Evolutionary conservation across 495 filamentous ascomycete genomes (phyloP).

Genomic region (Clohesyomyces aquaticus): DNA sequence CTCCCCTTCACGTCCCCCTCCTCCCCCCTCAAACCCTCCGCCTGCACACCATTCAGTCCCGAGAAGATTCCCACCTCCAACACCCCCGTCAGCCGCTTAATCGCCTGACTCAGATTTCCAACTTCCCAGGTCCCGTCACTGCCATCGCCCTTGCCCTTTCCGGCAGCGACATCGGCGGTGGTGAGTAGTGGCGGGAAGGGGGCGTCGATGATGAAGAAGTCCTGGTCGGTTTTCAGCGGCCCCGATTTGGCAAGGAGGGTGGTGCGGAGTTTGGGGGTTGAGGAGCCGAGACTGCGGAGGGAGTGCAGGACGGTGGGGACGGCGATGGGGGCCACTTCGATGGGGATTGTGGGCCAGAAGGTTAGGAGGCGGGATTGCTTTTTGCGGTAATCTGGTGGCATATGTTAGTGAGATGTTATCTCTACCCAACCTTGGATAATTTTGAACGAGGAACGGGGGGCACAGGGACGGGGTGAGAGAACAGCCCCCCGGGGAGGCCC

Average conservation of each 20-base stretch:
- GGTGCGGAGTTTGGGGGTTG: slow-evolving; percentile 67
- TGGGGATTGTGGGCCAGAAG: slow-evolving; percentile 80
- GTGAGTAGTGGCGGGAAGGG: slow-evolving; percentile 75
- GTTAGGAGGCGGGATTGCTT: slow-evolving; percentile 75
- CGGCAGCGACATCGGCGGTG: slow-evolving; percentile 56
- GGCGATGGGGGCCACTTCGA: slow-evolving; percentile 88
- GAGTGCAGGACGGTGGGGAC: slow-evolving; percentile 69
- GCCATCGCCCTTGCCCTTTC: slow-evolving; percentile 49
- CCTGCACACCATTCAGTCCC: slow-evolving; percentile 72
- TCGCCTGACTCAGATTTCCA: slow-evolving; percentile 64
- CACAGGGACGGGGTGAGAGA: no score
- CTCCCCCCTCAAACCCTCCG: slow-evolving; percentile 57
- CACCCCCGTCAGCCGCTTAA: slow-evolving; percentile 85
- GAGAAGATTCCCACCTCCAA: slow-evolving; percentile 90
- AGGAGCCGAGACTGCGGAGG: slow-evolving; percentile 70
- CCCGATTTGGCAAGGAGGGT: slow-evolving; percentile 72
- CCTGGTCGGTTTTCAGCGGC: slow-evolving; percentile 89
- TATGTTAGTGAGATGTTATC: not conserved
- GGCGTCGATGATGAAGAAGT: slow-evolving; percentile 90
- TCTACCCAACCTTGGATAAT: no score
- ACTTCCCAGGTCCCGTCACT: slow-evolving; percentile 67
- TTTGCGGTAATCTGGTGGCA: slow-evolving; percentile 75
- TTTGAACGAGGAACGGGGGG: no score
- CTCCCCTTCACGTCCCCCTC: slow-evolving; percentile 46
- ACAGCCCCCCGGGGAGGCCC: no score